Evolutionary conservation across 2,329 filamentous ascomycete species (phyloP), one percentile per base, ranked within the genome.

Genomic region (Sarocladiaceae sp.): DNA sequence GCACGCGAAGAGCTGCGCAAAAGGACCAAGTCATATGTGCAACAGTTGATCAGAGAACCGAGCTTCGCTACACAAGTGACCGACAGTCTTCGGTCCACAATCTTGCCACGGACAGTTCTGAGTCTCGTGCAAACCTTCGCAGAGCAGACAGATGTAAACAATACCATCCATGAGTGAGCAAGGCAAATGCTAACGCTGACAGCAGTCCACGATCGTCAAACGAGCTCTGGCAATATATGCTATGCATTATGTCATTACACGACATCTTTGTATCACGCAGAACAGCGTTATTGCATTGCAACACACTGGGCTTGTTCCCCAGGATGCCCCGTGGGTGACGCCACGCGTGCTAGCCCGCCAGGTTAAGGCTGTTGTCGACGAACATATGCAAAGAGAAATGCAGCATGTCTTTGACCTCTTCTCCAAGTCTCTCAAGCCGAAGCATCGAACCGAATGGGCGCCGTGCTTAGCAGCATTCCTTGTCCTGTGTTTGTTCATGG

Each of bases 401-500:
- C 67, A 74, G 55, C 56, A 66, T 42, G 68, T 83, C 17, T 82
- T 82, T 58, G 73, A 79, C 35, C 65, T 70, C 55, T 80, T 83
- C 60, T 70, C 72, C 55, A 73, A 74, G 56, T 73, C 73, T 25
- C 72, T 83, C 37, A 82, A 81, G 62, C 75, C 75, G 17, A 80
- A 79, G 63, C 70, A 72, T 39, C 71, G 76, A 18, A 64, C 65
- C 36, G 76, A 79, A 56, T 83, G 79, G 78, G 78, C 77, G 31
- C 77, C 79, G 2, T 82, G 79, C 59, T 66, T 79, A 15, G 79
- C 77, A 2, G 72, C 79, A 0, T 82, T 83, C 59, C 64, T 82
- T 11, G 73, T 80, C 3, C 70, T 83, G 26, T 81, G 78, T 56
- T 68, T 82, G 33, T 80, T 81, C 60, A 81, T 83, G 78, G 79